Percentiles rank a stretch among this genome's conserved stretches.
Conservation (phyloP, 805 yeast genomes). For the Blastobotrys terrestris region DNA sequence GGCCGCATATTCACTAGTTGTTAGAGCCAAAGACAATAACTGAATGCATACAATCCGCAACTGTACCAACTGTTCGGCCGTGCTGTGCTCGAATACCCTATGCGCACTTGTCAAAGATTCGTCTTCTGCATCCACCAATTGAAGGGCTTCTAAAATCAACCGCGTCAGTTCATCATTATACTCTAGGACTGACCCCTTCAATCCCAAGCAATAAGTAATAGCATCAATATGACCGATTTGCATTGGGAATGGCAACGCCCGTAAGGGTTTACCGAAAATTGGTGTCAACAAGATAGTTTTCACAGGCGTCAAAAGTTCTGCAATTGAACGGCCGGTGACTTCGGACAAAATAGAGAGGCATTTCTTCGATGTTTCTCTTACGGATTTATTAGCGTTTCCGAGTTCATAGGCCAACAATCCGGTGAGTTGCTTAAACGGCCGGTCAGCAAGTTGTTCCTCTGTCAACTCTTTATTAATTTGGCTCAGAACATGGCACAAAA, state of each 20-base stretch:
- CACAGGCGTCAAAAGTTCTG: constrained; percentile 75
- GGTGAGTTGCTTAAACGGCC: constrained; percentile 72
- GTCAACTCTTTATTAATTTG: constrained; percentile 60
- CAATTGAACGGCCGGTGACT: constrained; percentile 60
- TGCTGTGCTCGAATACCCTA: constrained; percentile 76
- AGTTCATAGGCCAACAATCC: constrained; percentile 90
- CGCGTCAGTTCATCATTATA: constrained; percentile 87
- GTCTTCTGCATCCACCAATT: constrained; percentile 95
- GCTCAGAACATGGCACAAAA: constrained; percentile 57
- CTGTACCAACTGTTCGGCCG: constrained; percentile 81
- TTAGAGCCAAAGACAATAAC: constrained; percentile 72
- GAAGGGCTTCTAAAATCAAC: constrained; percentile 80
- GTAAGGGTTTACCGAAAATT: constrained; percentile 90
- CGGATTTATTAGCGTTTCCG: constrained; percentile 79
- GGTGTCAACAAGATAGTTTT: constrained; percentile 81
- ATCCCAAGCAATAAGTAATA: constrained; percentile 78
- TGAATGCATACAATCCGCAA: constrained; percentile 86
- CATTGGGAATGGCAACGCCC: constrained; percentile 98
- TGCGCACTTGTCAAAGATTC: constrained; percentile 88
- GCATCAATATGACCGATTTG: constrained; percentile 98
- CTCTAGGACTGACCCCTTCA: constrained; percentile 73
- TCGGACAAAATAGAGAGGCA: constrained; percentile 64
- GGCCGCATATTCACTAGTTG: constrained; percentile 75
- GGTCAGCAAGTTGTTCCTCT: constrained; percentile 57
- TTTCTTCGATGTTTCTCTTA: constrained; percentile 73